Percentiles rank a stretch among this genome's conserved stretches.
Conservation (phyloP, 805 yeast species). For the Dipodascopsis uninucleata region DNA sequence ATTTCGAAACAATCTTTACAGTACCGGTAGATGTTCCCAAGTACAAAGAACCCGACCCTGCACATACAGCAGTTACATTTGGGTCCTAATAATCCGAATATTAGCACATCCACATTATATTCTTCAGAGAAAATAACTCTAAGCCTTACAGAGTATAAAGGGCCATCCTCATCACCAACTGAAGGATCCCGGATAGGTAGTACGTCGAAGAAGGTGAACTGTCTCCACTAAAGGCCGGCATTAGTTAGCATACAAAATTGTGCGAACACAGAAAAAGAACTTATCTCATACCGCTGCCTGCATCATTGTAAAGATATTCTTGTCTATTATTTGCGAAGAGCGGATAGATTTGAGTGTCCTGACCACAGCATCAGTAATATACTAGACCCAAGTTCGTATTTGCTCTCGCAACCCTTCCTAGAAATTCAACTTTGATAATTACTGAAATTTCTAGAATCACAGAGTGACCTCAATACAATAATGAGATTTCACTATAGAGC, state of each 20-base stretch:
- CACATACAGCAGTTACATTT: slow-evolving; percentile 57
- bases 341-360: too few species aligned
- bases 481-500: too few species aligned
- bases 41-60: slow-evolving; percentile 54
- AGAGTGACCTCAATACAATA: background rate
- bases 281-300: slow-evolving; percentile 11
- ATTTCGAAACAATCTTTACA: slow-evolving; percentile 54
- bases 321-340: too few species aligned
- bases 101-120: background rate
- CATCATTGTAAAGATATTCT: slow-evolving; percentile 8
- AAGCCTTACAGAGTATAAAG: slow-evolving; percentile 57
- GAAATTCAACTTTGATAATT: background rate
- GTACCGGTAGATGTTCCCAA: slow-evolving; percentile 53
- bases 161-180: slow-evolving; percentile 50
- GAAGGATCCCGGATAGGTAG: slow-evolving; percentile 83
- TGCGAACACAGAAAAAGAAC: background rate
- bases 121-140: background rate
- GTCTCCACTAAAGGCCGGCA: slow-evolving; percentile 74
- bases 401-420: background rate
- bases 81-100: slow-evolving; percentile 46
- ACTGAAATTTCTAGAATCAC: background rate
- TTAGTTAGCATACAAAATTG: background rate
- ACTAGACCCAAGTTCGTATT: background rate
- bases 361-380: background rate
- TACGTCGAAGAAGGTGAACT: slow-evolving; percentile 79